Conservation (phyloP, 768 basidiomycete species). For the Lactarius psammicola region DNA sequence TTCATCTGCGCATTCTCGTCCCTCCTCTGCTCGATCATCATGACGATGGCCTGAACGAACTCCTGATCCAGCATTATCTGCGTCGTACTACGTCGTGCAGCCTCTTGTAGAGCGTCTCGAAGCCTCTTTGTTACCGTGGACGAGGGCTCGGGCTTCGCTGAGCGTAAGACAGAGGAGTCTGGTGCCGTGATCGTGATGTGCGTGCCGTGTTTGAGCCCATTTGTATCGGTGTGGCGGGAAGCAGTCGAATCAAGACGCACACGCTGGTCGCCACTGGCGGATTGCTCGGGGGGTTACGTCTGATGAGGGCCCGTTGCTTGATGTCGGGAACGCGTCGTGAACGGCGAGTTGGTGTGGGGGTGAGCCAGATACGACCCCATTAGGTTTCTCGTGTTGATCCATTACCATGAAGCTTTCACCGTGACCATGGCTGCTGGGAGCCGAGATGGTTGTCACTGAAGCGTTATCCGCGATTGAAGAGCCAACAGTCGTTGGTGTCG, state of each 20-base stretch:
- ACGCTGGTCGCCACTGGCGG: constrained; percentile 23
- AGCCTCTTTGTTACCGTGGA: constrained; percentile 52
- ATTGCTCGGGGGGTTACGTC: constrained; percentile 34
- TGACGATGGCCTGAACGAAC: constrained; percentile 68
- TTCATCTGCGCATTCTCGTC: constrained; percentile 64
- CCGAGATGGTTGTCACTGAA: constrained; percentile 29
- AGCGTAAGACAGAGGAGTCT: constrained; percentile 34
- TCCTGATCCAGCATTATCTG: constrained; percentile 70
- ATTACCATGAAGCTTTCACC: constrained; percentile 5
- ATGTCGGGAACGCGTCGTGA: constrained; percentile 3
- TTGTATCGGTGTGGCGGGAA: constrained; percentile 27
- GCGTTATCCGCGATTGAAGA: constrained; percentile 27
- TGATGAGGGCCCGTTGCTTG: constrained; percentile 34
- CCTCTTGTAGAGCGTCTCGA: constrained; percentile 60
- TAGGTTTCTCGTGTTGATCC: not conserved
- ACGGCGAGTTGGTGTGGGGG: not conserved
- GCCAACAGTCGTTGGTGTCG: constrained; percentile 26
- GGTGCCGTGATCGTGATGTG: constrained; percentile 50
- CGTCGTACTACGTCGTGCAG: constrained; percentile 55
- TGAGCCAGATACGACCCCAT: not conserved
- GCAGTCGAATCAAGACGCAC: constrained; percentile 34
- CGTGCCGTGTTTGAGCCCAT: constrained; percentile 31
- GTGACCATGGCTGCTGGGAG: constrained; percentile 24
- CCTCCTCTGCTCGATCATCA: constrained; percentile 61
- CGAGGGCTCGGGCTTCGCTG: constrained; percentile 39